Evolutionary conservation across 306 rosid genomes (phyloP).

Genomic region (Trifolium fragiferum): DNA sequence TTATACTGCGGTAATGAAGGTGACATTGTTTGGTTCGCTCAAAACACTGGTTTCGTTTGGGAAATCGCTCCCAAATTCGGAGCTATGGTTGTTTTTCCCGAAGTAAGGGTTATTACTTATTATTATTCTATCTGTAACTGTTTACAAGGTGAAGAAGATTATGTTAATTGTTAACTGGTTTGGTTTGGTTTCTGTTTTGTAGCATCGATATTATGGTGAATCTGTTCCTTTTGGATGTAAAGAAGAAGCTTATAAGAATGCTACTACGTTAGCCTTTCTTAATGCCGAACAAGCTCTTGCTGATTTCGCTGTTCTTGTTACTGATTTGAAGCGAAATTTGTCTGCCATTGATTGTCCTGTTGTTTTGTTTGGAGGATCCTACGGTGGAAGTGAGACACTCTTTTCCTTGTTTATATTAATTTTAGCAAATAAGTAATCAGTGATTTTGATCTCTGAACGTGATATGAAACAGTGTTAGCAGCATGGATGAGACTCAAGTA

Average conservation of each 20-base stretch:
- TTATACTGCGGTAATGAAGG: slow-evolving; percentile 96
- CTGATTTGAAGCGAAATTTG: slow-evolving; percentile 61
- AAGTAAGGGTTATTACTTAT: slow-evolving; percentile 45
- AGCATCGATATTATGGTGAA: slow-evolving; percentile 89
- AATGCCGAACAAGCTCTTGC: slow-evolving; percentile 83
- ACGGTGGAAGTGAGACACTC: slow-evolving; percentile 79
- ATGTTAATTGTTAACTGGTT: background rate
- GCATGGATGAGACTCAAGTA: slow-evolving; percentile 97
- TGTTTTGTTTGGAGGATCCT: slow-evolving; percentile 89
- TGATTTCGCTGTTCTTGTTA: slow-evolving; percentile 70
- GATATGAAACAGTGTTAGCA: slow-evolving; percentile 67
- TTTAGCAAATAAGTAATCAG: background rate
- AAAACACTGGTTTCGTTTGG: slow-evolving; percentile 81
- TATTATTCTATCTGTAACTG: background rate
- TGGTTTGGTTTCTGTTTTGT: slow-evolving; percentile 1
- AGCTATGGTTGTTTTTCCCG: slow-evolving; percentile 87
- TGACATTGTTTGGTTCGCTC: slow-evolving; percentile 85
- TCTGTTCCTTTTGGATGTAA: slow-evolving; percentile 71
- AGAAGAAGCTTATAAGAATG: slow-evolving; percentile 76
- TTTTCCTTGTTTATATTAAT: background rate
- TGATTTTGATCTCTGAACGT: background rate
- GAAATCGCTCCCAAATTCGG: slow-evolving; percentile 82
- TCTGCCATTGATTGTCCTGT: slow-evolving; percentile 71
- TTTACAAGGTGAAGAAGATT: background rate
- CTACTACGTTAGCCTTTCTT: slow-evolving; percentile 62